Evolutionary conservation across 1,284 basidiomycete genomes (phyloP), one percentile per base, ranked within the genome.

Genomic region (Ceratobasidium sp.): DNA sequence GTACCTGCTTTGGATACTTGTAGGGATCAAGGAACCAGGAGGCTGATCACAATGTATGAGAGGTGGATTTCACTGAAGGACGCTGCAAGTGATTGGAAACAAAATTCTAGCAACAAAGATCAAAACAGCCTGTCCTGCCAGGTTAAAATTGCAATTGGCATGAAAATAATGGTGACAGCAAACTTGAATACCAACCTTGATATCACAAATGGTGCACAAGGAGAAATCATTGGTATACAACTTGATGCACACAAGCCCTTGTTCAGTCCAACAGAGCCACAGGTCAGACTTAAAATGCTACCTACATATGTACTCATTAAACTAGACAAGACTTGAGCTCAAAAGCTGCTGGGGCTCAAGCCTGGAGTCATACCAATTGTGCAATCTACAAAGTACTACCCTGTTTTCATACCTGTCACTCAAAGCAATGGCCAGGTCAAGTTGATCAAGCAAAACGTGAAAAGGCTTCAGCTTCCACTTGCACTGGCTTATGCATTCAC

Each of bases 71-170:
- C 21, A 23, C 21, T 52, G 2, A 52, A 52, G 21, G 21, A 52
- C 21, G 28, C 9, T 6, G 21, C 50, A 4, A 23, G 21, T 23
- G 12, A 12, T 10, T 3, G 50, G 28, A 52, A 52, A 6, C 2
- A 23, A 23, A 52, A 3, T 18, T 9, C 12, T 14, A 28, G 50
- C 14, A n/a, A n/a, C n/a, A n/a, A n/a, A n/a, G n/a, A n/a, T n/a
- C n/a, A n/a, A n/a, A 59, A 59, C 16, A 23, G 41, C 21, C 12
- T 52, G 16, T 30, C 57, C 9, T 23, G 36, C 57, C 10, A 10
- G 3, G 72, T 84, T 2, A 75, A 80, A 50, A 26, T 85, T 1
- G 80, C 81, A 0, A 76, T 82, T 0, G 83, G 84, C 0, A 83
- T 83, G 82, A 34, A 74, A 21, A 60, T 58, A 6, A 73, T 74